A percentile compares a stretch with the other conserved stretches of the same genome.
These are phyloP conservation scores for Pyrenophora seminiperda DNA, from an alignment of 2,329 filamentous ascomycete genomes.

Conservation along the genomic window DNA sequence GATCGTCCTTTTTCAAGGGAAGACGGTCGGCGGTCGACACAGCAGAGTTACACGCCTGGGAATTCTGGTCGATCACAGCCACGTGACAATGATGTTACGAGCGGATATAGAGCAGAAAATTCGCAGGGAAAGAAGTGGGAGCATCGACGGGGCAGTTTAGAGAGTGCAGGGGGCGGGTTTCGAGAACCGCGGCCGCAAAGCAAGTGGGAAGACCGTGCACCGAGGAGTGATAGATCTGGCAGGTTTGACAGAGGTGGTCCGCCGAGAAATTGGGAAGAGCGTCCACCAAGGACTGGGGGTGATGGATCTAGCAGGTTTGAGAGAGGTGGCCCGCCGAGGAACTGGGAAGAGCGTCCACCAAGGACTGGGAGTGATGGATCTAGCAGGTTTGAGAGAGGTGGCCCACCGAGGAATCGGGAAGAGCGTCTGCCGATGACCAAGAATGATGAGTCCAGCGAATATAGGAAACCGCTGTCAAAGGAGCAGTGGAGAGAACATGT, in stretches of 20 bases:
- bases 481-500: too few relatives aligned
- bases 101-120: background rate
- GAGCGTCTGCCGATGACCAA: too few relatives aligned
- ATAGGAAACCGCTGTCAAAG: too few relatives aligned
- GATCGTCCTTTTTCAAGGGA: background rate
- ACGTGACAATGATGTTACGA: constrained; percentile 4
- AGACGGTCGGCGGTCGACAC: background rate
- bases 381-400: too few relatives aligned
- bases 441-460: too few relatives aligned
- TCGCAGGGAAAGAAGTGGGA: too few relatives aligned
- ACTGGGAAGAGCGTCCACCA: too few relatives aligned
- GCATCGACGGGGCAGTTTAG: background rate
- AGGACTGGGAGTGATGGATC: too few relatives aligned
- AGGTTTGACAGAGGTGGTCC: background rate
- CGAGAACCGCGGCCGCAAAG: background rate
- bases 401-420: too few relatives aligned
- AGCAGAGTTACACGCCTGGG: constrained; percentile 12
- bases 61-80: constrained; percentile 9
- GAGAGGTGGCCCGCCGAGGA: background rate
- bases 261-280: background rate
- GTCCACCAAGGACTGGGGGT: too few relatives aligned
- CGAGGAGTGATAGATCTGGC: background rate
- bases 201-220: too few relatives aligned
- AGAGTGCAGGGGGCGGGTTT: background rate
- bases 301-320: background rate